Percentiles rank a stretch among this genome's conserved stretches.
phyloP scores from a whole-genome alignment of 1,139 yeast genomes.

The Lodderomyces metapsilosis region DNA sequence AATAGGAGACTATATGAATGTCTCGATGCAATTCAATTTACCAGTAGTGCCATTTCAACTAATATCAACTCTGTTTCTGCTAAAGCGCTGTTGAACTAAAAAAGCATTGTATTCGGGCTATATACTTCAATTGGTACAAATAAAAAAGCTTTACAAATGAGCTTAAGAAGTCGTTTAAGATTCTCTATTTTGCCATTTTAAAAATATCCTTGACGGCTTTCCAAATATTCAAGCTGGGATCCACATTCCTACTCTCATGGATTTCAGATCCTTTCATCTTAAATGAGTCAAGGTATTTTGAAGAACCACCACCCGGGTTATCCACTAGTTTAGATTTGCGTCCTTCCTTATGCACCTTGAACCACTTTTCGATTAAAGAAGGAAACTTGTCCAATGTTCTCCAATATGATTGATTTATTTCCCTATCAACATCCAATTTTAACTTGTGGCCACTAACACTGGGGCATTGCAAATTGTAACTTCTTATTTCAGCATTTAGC shows the following conservation, averaged over 20 bases:
- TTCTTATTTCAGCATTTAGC: constrained; percentile 61
- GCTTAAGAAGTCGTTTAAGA: too few relatives aligned
- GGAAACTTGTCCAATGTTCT: constrained; percentile 16
- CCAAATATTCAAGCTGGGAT: constrained; percentile 30
- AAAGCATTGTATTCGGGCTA: too few relatives aligned
- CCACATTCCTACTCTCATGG: constrained; percentile 17
- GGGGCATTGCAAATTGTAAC: constrained; percentile 82
- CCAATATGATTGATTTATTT: constrained; percentile 33
- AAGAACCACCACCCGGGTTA: constrained; percentile 6
- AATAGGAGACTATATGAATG: too few relatives aligned
- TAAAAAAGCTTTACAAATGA: too few relatives aligned
- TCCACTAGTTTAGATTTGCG: constrained; percentile 7
- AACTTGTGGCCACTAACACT: constrained; percentile 63
- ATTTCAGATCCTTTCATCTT: constrained; percentile 8
- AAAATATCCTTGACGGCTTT: constrained; percentile 34
- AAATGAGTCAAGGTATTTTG: constrained; percentile 11
- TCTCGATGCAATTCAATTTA: too few relatives aligned
- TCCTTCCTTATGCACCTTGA: constrained; percentile 17
- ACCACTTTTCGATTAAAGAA: constrained; percentile 18
- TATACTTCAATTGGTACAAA: too few relatives aligned
- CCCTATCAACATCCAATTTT: constrained; percentile 54
- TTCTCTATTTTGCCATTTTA: constrained; percentile 10
- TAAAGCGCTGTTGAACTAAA: too few relatives aligned
- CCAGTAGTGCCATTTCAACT: too few relatives aligned
- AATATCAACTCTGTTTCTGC: too few relatives aligned